A percentile compares a stretch with the other conserved stretches of the same genome.
Evolutionary conservation across 148 eudicot species (phyloP).

Genomic region (Vaccinium macrocarpon): DNA sequence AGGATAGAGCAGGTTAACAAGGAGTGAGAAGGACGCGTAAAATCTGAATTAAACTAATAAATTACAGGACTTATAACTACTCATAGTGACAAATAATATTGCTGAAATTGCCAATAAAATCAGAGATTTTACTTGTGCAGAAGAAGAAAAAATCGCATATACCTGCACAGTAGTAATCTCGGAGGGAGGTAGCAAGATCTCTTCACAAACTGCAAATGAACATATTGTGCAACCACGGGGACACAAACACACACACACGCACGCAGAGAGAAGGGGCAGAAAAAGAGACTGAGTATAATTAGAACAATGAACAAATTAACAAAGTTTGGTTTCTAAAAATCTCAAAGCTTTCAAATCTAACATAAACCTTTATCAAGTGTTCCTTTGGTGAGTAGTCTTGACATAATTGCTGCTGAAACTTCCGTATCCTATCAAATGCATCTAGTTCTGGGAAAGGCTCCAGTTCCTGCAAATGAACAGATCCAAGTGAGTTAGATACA

Average conservation of each 20-base stretch:
- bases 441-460: conserved; percentile 79
- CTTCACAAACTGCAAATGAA: conserved; percentile 68
- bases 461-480: conserved; percentile 54
- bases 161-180: conserved; percentile 79
- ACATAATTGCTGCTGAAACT: conserved; percentile 65
- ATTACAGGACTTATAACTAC: background rate
- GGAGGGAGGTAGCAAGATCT: conserved; percentile 78
- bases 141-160: conserved; percentile 8
- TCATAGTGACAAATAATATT: background rate
- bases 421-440: conserved; percentile 56
- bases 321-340: background rate
- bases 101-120: background rate
- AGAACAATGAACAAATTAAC: conserved; percentile 2
- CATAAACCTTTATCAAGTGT: conserved; percentile 66
- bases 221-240: conserved; percentile 17
- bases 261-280: background rate
- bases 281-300: background rate
- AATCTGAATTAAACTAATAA: background rate
- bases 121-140: background rate
- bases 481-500: background rate
- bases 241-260: background rate
- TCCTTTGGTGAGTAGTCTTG: conserved; percentile 64
- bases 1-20: background rate
- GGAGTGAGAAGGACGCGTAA: background rate
- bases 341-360: background rate